These are phyloP conservation scores for Argentina anserina DNA, from an alignment of 306 rosid species.

Conservation along the genomic window DNA sequence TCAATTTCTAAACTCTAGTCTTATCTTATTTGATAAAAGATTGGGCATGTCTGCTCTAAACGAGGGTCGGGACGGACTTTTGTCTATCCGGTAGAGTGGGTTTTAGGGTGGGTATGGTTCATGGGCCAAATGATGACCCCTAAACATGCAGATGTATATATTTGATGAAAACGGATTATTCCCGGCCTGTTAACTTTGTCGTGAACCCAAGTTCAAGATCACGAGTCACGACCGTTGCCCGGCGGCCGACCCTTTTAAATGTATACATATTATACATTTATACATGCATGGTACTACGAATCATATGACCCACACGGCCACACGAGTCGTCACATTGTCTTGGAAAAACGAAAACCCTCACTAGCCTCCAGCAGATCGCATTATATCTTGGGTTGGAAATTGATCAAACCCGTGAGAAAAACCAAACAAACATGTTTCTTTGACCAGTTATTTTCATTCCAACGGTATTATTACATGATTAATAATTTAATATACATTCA, in stretches of 20 bases:
- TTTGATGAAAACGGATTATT: neutral
- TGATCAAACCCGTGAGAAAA: neutral
- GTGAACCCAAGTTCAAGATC: conserved; percentile 11
- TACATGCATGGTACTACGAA: neutral
- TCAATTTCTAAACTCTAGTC: too few relatives aligned
- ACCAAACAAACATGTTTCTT: neutral
- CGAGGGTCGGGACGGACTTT: too few relatives aligned
- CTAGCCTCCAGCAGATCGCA: neutral
- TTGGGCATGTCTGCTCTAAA: too few relatives aligned
- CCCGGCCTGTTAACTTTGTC: neutral
- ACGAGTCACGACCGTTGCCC: neutral
- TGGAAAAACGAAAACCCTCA: neutral
- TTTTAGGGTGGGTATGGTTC: too few relatives aligned
- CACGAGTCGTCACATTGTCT: neutral
- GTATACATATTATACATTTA: neutral
- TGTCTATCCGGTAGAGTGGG: too few relatives aligned
- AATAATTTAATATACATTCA: neutral
- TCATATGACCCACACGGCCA: neutral
- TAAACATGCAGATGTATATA: too few relatives aligned
- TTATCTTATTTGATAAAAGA: too few relatives aligned
- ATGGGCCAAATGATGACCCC: too few relatives aligned
- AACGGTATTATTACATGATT: neutral
- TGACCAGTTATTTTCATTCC: neutral
- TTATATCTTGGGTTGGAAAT: neutral
- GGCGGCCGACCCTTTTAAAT: neutral